These are phyloP conservation scores for Lavandula angustifolia DNA, from an alignment of 257 asterid genomes.

Conservation along the genomic window DNA sequence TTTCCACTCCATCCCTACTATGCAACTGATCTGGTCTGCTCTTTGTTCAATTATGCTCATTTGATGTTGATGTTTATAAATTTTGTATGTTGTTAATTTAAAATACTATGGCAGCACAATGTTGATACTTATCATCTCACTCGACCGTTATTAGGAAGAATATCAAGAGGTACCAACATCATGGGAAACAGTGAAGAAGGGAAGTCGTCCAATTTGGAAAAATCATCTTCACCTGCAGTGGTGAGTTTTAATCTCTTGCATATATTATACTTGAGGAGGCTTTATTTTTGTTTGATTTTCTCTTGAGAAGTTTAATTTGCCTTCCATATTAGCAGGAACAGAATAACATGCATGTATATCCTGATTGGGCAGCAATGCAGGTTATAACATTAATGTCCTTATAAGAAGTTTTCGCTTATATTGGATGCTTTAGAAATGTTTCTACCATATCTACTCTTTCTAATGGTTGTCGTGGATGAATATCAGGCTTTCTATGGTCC, in stretches of 20 bases:
- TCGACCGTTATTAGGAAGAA: constrained; percentile 17
- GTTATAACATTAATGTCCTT: constrained; percentile 34
- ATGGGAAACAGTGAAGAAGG: constrained; percentile 77
- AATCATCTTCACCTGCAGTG: constrained; percentile 50
- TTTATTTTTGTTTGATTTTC: constrained; percentile 3
- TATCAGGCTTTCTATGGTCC: constrained; percentile 86
- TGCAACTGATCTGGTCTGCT: background rate
- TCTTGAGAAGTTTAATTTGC: constrained; percentile 20
- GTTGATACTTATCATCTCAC: constrained; percentile 25
- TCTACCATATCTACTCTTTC: no score
- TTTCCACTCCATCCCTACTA: constrained; percentile 18
- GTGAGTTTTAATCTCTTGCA: constrained; percentile 40
- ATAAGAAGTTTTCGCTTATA: background rate
- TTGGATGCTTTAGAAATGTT: constrained; percentile 19
- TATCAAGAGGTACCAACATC: constrained; percentile 25
- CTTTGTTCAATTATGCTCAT: background rate
- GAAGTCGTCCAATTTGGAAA: constrained; percentile 59
- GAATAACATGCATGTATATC: constrained; percentile 59
- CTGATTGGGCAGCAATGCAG: constrained; percentile 95
- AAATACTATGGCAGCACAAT: constrained; percentile 19
- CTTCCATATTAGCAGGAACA: constrained; percentile 64
- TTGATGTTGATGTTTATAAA: no score
- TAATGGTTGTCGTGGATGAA: constrained; percentile 16
- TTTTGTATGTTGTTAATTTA: no score
- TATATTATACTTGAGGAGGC: no score